These are phyloP conservation scores for Macrolepiota dolichaula DNA, from an alignment of 768 basidiomycete species.

Conservation along the genomic window DNA sequence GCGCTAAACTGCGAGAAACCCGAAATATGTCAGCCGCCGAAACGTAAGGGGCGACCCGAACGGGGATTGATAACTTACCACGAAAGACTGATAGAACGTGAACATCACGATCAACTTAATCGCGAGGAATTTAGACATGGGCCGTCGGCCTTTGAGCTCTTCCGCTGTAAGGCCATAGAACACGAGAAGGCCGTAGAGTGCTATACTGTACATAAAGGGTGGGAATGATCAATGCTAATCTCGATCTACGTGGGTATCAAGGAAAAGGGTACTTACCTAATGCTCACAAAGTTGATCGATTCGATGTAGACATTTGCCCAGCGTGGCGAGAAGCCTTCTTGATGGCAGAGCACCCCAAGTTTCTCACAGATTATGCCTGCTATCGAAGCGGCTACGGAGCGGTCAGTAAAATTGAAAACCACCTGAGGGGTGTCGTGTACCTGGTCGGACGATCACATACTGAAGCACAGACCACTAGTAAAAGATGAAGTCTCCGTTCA, in stretches of 20 bases:
- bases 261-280: slow-evolving; percentile 47
- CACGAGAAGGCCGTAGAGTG: slow-evolving; percentile 80
- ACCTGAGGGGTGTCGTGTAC: slow-evolving; percentile 18
- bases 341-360: slow-evolving; percentile 65
- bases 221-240: background rate
- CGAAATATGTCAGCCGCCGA: background rate
- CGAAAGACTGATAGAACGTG: slow-evolving; percentile 83
- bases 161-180: slow-evolving; percentile 82
- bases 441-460: slow-evolving; percentile 72
- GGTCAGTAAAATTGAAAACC: no score
- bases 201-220: slow-evolving; percentile 46
- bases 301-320: slow-evolving; percentile 72
- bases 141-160: slow-evolving; percentile 73
- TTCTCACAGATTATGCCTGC: slow-evolving; percentile 77
- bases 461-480: slow-evolving; percentile 82
- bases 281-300: slow-evolving; percentile 75
- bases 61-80: slow-evolving; percentile 40
- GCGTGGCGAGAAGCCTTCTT: slow-evolving; percentile 51
- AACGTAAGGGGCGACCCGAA: background rate
- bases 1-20: slow-evolving; percentile 49
- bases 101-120: slow-evolving; percentile 89
- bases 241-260: background rate
- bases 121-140: slow-evolving; percentile 79
- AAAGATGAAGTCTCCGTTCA: background rate
- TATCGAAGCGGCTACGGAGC: slow-evolving; percentile 51